Base-by-base conservation (phyloP, 2,329 filamentous ascomycete species). In the Fusarium ramigenum region DNA sequence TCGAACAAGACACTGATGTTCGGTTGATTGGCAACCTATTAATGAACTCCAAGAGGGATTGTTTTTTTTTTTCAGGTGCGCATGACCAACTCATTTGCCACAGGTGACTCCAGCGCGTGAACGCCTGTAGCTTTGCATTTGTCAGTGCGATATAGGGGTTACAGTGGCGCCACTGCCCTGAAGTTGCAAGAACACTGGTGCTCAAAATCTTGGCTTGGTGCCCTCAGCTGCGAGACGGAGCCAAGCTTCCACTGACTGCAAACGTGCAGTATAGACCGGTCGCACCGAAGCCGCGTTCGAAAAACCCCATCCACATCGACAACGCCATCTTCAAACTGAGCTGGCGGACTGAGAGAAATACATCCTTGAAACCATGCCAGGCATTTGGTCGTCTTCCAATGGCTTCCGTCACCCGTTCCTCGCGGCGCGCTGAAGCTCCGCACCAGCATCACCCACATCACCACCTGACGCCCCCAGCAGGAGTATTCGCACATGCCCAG, bases 331-430 rank as follows among this genome's bases (percentile, higher is more conserved):
- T 74, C 74, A 78, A 63, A 66, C 68, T 53, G 73, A 76, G 69
- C 67, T 63, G 61, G 69, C 66, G 66, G 66, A 70, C 60, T 63
- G 50, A 73, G 62, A 75, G 67, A 68, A 63, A 69, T 67, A 52
- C 63, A 73, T 69, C 73, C 63, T 70, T 72, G 73, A 68, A 79
- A 83, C 78, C 78, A 83, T 83, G 82, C 81, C 79, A 79, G 80
- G 79, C 78, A 77, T 77, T 73, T 75, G 64, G 69, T 74, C 76
- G 69, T 75, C 75, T 79, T 78, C 80, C 83, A 82, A 87, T 88
- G 85, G 85, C 86, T 78, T 87, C 86, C 77, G 80, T 84, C 81
- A 86, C 85, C 78, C 85, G 86, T 82, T 86, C 86, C 79, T 83
- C 82, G 77, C 81, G 84, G 81, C 84, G 85, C 82, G 82, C 83